A percentile compares a stretch with the other conserved stretches of the same genome.
phyloP scores from a whole-genome alignment of 495 filamentous ascomycete genomes.

The Hamigera avellanea region DNA sequence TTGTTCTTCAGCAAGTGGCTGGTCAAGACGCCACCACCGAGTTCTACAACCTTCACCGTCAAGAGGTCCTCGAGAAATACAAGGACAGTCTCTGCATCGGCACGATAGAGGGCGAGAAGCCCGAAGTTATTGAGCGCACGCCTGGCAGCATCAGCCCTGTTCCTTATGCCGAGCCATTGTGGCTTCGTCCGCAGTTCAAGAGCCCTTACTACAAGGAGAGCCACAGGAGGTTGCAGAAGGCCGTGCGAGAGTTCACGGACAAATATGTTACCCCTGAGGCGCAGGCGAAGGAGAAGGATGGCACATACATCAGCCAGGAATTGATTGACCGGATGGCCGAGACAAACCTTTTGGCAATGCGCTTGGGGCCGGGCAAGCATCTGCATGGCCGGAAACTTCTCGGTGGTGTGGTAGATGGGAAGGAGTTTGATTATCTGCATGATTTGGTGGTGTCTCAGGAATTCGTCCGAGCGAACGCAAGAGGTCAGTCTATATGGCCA shows the following conservation, averaged over 20 bases:
- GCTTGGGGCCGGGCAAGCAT: conserved; percentile 74
- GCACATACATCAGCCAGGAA: conserved; percentile 63
- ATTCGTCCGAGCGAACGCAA: conserved; percentile 52
- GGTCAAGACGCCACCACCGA: conserved; percentile 44
- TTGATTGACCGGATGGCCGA: conserved; percentile 68
- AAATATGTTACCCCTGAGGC: conserved; percentile 62
- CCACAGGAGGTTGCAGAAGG: conserved; percentile 59
- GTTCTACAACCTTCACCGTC: conserved; percentile 50
- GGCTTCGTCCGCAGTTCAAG: conserved; percentile 70
- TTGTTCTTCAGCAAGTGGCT: conserved; percentile 41
- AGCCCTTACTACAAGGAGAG: conserved; percentile 74
- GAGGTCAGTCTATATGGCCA: conserved; percentile 43
- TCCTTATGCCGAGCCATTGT: conserved; percentile 72
- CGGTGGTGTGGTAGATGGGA: conserved; percentile 57
- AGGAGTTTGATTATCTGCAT: conserved; percentile 85
- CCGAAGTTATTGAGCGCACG: conserved; percentile 59
- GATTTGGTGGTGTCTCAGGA: conserved; percentile 71
- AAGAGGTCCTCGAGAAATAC: conserved; percentile 64
- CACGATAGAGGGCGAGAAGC: conserved; percentile 59
- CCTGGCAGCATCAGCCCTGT: conserved; percentile 61
- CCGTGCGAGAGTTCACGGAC: conserved; percentile 65
- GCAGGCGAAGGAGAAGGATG: conserved; percentile 63
- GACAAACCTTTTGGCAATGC: conserved; percentile 67
- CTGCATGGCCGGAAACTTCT: conserved; percentile 58
- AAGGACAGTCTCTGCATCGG: conserved; percentile 57